These are phyloP conservation scores for Oryza punctata DNA, from an alignment of 176 grass and related monocot species.

Conservation along the genomic window DNA sequence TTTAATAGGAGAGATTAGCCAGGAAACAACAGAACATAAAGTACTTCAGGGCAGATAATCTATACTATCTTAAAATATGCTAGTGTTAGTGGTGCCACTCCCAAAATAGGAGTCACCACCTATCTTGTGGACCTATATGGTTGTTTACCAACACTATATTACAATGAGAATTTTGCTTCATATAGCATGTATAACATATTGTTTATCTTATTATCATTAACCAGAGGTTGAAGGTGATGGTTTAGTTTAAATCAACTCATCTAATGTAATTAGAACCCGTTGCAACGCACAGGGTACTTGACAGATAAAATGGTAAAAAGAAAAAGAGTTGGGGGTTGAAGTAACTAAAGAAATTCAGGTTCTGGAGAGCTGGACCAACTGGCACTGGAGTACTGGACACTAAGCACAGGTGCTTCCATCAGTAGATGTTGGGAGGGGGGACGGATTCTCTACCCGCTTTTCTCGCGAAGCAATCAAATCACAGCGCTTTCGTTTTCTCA, in stretches of 20 bases:
- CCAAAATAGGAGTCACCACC: too few relatives aligned
- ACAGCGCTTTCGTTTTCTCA: background rate
- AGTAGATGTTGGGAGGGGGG: conserved; percentile 5
- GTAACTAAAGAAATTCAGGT: background rate
- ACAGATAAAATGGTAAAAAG: background rate
- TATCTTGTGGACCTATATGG: too few relatives aligned
- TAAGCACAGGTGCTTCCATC: conserved; percentile 8
- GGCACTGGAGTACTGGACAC: background rate
- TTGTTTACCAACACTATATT: too few relatives aligned
- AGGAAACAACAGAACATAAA: background rate
- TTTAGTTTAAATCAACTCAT: too few relatives aligned
- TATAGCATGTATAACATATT: too few relatives aligned
- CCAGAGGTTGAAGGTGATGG: too few relatives aligned
- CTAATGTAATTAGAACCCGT: too few relatives aligned
- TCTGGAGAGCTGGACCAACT: background rate
- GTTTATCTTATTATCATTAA: too few relatives aligned
- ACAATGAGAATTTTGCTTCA: too few relatives aligned
- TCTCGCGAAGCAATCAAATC: conserved; percentile 49
- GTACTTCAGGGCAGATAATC: background rate
- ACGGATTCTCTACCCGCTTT: conserved; percentile 20
- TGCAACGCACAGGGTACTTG: too few relatives aligned
- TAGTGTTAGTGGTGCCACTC: too few relatives aligned
- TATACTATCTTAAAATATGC: too few relatives aligned
- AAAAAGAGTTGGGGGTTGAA: background rate
- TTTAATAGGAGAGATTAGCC: background rate